These are phyloP conservation scores for Musa balbisiana DNA, from an alignment of 202 grass and related monocot genomes.

Conservation along the genomic window DNA sequence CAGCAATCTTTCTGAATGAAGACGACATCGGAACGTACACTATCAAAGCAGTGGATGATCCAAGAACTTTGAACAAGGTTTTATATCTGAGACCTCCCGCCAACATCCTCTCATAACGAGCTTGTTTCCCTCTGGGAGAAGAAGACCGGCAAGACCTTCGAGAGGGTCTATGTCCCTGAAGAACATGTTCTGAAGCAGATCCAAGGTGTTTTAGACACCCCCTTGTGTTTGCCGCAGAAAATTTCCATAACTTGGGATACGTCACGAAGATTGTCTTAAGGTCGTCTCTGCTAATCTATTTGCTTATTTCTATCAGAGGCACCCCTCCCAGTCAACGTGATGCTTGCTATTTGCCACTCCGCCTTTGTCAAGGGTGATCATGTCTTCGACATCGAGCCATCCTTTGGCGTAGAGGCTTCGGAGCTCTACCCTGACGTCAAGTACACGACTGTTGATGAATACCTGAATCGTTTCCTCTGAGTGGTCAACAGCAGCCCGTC, in stretches of 20 bases:
- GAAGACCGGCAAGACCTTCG: conserved; percentile 2
- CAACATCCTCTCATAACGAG: conserved; percentile 1
- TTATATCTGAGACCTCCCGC: not conserved
- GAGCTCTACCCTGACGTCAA: no score
- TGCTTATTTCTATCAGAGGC: not conserved
- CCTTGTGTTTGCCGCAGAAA: no score
- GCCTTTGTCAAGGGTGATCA: no score
- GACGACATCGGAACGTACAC: conserved; percentile 10
- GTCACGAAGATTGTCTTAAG: no score
- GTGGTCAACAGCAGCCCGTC: not conserved
- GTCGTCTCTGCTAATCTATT: not conserved
- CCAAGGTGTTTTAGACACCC: not conserved
- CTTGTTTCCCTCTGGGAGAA: conserved; percentile 11
- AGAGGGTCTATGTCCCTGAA: conserved; percentile 12
- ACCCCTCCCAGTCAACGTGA: no score
- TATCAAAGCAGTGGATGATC: conserved; percentile 8
- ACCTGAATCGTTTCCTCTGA: no score
- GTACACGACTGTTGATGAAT: no score
- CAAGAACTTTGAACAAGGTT: conserved; percentile 1
- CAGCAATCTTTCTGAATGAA: conserved; percentile 2
- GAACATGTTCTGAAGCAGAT: conserved; percentile 9
- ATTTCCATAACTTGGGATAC: no score
- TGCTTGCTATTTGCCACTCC: no score
- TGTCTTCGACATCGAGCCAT: no score
- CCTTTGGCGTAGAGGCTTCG: no score